These are phyloP conservation scores for Starmerella geochares DNA, from an alignment of 805 yeast species.

Conservation along the genomic window DNA sequence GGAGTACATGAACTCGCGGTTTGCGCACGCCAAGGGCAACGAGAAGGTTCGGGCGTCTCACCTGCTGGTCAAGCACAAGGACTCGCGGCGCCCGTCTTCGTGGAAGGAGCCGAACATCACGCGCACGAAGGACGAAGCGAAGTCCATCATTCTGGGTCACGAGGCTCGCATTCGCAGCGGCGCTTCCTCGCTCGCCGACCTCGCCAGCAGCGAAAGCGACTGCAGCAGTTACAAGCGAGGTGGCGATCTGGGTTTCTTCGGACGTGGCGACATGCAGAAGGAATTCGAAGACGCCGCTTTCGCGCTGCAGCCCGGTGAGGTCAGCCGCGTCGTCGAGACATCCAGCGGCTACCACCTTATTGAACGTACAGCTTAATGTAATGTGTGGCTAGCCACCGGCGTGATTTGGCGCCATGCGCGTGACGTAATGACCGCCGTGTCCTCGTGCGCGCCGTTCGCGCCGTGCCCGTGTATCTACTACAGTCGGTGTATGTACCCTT, in stretches of 20 bases:
- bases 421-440: not conserved
- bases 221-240: slow-evolving; percentile 77
- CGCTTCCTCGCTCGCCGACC: slow-evolving; percentile 51
- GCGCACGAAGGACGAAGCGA: slow-evolving; percentile 72
- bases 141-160: slow-evolving; percentile 45
- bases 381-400: not conserved
- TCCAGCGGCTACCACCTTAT: slow-evolving; percentile 87
- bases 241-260: slow-evolving; percentile 87
- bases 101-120: slow-evolving; percentile 77
- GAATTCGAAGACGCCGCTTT: slow-evolving; percentile 83
- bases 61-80: slow-evolving; percentile 69
- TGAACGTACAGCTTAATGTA: slow-evolving; percentile 58
- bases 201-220: slow-evolving; percentile 79
- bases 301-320: slow-evolving; percentile 67
- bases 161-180: slow-evolving; percentile 54
- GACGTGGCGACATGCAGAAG: slow-evolving; percentile 91
- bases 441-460: too few relatives aligned
- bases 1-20: slow-evolving; percentile 40
- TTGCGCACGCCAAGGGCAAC: slow-evolving; percentile 22
- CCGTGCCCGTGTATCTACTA: too few relatives aligned
- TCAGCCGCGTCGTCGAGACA: slow-evolving; percentile 73
- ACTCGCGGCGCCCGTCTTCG: slow-evolving; percentile 79
- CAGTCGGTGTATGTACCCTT: slow-evolving; percentile 3
- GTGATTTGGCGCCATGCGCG: not conserved
- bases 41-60: slow-evolving; percentile 68